Evolutionary conservation across 2,329 filamentous ascomycete genomes (phyloP), one percentile per base, ranked within the genome.

Genomic region (Rhytidhysteron rufulum): DNA sequence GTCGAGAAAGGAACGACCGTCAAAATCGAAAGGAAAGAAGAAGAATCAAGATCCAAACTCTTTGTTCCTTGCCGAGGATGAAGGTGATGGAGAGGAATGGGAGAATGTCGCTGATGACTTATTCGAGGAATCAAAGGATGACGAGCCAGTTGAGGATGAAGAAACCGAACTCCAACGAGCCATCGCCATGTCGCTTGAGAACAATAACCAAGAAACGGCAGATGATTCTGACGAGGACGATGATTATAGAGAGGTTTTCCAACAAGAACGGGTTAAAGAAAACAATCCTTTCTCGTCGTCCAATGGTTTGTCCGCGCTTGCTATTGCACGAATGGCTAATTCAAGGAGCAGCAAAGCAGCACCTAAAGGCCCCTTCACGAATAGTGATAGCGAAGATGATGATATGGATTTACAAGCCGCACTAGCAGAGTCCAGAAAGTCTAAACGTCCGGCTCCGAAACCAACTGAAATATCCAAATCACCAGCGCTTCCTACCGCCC

Each of bases 161-260:
- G 85, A 90, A 15, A 82, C 86, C 47, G 88, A 95, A 37, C 72
- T 97, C 5, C 81, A 81, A 43, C 78, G 76, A 45, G 90, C 91
- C 10, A 95, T 97, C 55, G 85, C 86, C 2, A 74, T 97, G 65
- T 97, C 91, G 4, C 68, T 97, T 27, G 78, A 72, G 38, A 54
- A 83, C 50, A 83, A 72, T n/a, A 75, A 83, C 34, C 45, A 22
- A 7, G 61, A 66, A 3, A 10, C 35, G 7, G 68, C 72, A 3
- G 71, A 78, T 9, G 75, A 78, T 43, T 77, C 80, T 43, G 49
- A 59, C 4, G 63, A 66, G 22, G 57, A 71, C n/a, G 65, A 73
- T 30, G 60, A 67, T 11, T 67, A 67, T 33, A 62, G 64, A 8
- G 69, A 73, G 48, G 65, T 68, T 1, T 75, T 75, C 41, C 65